Evolutionary conservation across 2,329 filamentous ascomycete species (phyloP), one percentile per base, ranked within the genome.

Genomic region (Aureobasidium subglaciale): DNA sequence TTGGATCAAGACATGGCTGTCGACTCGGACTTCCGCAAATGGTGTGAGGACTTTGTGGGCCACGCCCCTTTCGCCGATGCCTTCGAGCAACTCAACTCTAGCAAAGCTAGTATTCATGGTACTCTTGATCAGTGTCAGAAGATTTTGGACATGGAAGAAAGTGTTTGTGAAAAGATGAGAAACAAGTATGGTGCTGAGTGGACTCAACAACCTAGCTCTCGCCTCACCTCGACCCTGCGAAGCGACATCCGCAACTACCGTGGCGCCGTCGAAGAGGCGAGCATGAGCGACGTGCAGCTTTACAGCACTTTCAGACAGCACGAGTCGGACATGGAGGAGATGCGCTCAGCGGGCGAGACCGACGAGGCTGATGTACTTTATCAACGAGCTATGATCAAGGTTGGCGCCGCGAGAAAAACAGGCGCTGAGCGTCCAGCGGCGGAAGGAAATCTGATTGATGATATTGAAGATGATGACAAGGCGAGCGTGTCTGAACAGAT

Each of bases 101-200:
- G 93, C 63, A 95, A 92, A 69, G 81, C 87, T 16, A 79, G 82
- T 1, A 87, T 96, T 11, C 70, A 89, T 24, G 77, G 78, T 2
- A 81, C 84, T 2, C 71, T 99, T 56, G 90, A 96, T 56, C 82
- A 82, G 56, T 89, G 89, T 63, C 84, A 85, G 55, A 95, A 95
- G 68, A 88, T 95, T 65, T 74, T 99, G 38, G 93, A 99, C 63
- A 90, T 93, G 84, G 93, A 99, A 70, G 95, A 97, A 73, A 95
- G 89, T 56, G 89, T 97, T 0, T 99, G 93, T 69, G 93, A 99
- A 70, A 99, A 97, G 77, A 99, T 99, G 93, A 83, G 93, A 43
- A 95, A 90, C 11, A 99, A 99, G 69, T 97, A 97, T 68, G 91
- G 92, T 55, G 81, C 79, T 25, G 92, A 97, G 55, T 99, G 93